These are phyloP conservation scores for Rosa multiflora DNA, from an alignment of 306 rosid species.

Conservation along the genomic window DNA sequence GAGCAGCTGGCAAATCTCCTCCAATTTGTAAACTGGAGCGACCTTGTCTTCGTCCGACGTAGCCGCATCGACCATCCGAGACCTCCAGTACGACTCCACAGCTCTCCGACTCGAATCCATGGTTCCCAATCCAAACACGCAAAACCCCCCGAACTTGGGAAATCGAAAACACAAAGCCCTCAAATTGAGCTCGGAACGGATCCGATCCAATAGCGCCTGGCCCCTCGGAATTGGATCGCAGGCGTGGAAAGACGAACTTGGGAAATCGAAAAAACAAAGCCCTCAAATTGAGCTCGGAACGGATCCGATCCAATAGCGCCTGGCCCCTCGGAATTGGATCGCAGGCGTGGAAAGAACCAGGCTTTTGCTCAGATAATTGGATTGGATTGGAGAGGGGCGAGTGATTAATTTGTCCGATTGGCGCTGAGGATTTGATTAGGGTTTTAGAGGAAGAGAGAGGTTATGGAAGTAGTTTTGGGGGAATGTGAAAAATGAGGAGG, in stretches of 20 bases:
- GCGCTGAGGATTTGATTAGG: constrained; percentile 12
- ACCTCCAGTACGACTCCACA: constrained; percentile 95
- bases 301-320: constrained; percentile 24
- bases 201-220: constrained; percentile 20
- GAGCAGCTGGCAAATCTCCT: constrained; percentile 79
- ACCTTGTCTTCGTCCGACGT: constrained; percentile 95
- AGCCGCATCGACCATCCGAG: constrained; percentile 80
- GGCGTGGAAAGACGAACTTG: neutral
- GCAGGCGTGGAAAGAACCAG: neutral
- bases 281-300: constrained; percentile 6
- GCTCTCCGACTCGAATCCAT: constrained; percentile 99
- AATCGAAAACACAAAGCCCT: neutral
- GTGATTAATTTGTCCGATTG: too few species aligned
- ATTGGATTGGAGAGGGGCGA: neutral
- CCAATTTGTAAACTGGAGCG: constrained; percentile 86
- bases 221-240: constrained; percentile 12
- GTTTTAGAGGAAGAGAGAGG: constrained; percentile 4
- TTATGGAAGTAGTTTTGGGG: neutral
- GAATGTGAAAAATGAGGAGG: constrained; percentile 12
- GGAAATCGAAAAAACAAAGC: constrained; percentile 16
- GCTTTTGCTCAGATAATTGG: neutral
- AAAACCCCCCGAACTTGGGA: neutral
- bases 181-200: constrained; percentile 15
- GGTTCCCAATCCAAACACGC: constrained; percentile 17
- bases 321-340: constrained; percentile 11